phyloP scores from a whole-genome alignment of 306 rosid genomes.

The Dryas alaskensis region DNA sequence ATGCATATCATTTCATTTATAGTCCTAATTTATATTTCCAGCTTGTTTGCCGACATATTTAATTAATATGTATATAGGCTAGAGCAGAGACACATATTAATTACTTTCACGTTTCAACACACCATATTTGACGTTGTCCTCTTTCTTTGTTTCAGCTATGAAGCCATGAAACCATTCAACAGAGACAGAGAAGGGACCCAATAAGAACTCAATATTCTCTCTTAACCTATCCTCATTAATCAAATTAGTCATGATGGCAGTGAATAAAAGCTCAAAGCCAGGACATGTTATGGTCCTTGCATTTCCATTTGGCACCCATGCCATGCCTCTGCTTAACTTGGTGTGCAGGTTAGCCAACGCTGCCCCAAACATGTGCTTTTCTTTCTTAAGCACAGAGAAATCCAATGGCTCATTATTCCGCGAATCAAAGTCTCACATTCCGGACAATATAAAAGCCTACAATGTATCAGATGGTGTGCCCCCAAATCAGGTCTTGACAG shows the following conservation, averaged over 20 bases:
- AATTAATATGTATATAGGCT: too few species aligned
- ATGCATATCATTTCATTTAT: too few species aligned
- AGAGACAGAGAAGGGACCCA: too few species aligned
- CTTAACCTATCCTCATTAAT: not conserved
- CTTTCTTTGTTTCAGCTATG: too few species aligned
- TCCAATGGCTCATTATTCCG: constrained; percentile 15
- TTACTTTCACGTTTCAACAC: too few species aligned
- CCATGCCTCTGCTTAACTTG: constrained; percentile 19
- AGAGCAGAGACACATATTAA: too few species aligned
- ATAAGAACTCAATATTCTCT: too few species aligned
- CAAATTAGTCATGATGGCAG: not conserved
- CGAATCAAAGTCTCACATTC: not conserved
- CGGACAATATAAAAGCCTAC: constrained; percentile 19
- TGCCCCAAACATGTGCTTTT: constrained; percentile 26
- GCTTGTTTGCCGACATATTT: too few species aligned
- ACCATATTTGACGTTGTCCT: too few species aligned
- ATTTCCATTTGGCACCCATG: constrained; percentile 42
- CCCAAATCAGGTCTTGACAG: constrained; percentile 2
- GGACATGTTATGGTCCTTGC: constrained; percentile 28
- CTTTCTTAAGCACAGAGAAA: constrained; percentile 30
- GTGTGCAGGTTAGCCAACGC: constrained; percentile 32
- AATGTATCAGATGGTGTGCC: constrained; percentile 35
- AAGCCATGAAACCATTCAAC: too few species aligned
- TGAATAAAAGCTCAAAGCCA: not conserved
- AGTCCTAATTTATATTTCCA: too few species aligned